phyloP scores from a whole-genome alignment of 441 rosid species.

The Pelargonium citronellum region DNA sequence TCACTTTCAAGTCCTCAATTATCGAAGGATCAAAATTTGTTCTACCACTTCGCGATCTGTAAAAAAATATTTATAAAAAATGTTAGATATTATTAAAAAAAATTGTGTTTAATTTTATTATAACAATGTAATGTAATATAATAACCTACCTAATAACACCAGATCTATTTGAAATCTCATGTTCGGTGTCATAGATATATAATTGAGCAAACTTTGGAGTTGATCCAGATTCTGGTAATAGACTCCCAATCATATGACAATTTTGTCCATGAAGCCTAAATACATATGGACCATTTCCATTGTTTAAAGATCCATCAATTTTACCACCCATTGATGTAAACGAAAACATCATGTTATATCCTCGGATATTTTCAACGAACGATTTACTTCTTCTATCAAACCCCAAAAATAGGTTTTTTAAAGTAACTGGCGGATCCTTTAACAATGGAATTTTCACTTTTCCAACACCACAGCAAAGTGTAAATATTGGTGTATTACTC shows the following conservation, averaged over 20 bases:
- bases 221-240: not conserved
- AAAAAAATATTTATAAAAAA: no score
- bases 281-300: not conserved
- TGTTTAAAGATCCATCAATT: not conserved
- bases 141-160: no score
- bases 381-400: no score
- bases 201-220: constrained; percentile 9
- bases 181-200: not conserved
- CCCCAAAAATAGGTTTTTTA: no score
- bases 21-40: not conserved
- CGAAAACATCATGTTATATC: constrained; percentile 6
- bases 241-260: not conserved
- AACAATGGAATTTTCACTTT: no score
- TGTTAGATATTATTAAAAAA: no score
- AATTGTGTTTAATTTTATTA: not conserved
- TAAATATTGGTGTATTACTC: no score
- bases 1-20: not conserved
- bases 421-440: no score
- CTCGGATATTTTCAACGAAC: not conserved
- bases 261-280: not conserved
- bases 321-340: constrained; percentile 18
- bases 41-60: no score
- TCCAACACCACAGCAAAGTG: no score
- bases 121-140: not conserved
- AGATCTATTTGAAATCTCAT: constrained; percentile 8